Evolutionary conservation across 345 rosid genomes (phyloP).

Genomic region (Eucalyptus microcorys): DNA sequence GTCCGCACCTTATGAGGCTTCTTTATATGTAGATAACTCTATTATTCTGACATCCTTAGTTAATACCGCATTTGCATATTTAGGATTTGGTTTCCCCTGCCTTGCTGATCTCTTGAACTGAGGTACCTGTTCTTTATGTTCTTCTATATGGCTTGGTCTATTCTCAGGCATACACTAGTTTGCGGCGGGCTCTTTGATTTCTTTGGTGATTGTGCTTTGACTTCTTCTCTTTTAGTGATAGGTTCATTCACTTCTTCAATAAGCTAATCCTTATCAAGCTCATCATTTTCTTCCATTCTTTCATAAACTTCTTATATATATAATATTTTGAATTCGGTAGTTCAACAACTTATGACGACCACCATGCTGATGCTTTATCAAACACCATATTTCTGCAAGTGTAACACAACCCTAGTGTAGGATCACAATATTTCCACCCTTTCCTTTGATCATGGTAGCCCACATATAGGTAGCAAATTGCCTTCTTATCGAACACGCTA

Average conservation of each 20-base stretch:
- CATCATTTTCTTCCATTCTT: not conserved
- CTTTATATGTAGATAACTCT: too few relatives aligned
- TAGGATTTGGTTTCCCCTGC: too few relatives aligned
- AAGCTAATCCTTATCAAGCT: not conserved
- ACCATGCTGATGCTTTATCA: not conserved
- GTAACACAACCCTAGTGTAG: not conserved
- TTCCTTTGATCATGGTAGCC: not conserved
- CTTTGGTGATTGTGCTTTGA: too few relatives aligned
- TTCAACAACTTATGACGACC: not conserved
- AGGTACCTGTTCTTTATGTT: too few relatives aligned
- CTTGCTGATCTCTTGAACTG: too few relatives aligned
- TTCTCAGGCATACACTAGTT: too few relatives aligned
- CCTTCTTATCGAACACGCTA: not conserved
- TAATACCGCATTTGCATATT: too few relatives aligned
- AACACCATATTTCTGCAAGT: not conserved
- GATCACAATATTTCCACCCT: constrained; percentile 1
- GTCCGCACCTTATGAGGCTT: too few relatives aligned
- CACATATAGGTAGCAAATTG: not conserved
- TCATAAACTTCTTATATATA: not conserved
- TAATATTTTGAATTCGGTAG: not conserved
- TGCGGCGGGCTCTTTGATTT: too few relatives aligned
- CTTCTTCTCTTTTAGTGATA: too few relatives aligned
- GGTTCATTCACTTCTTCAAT: not conserved
- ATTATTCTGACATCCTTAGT: too few relatives aligned
- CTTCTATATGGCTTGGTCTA: too few relatives aligned